Evolutionary conservation across 306 rosid species (phyloP), one percentile per base, ranked within the genome.

Genomic region (Medicago arabica): DNA sequence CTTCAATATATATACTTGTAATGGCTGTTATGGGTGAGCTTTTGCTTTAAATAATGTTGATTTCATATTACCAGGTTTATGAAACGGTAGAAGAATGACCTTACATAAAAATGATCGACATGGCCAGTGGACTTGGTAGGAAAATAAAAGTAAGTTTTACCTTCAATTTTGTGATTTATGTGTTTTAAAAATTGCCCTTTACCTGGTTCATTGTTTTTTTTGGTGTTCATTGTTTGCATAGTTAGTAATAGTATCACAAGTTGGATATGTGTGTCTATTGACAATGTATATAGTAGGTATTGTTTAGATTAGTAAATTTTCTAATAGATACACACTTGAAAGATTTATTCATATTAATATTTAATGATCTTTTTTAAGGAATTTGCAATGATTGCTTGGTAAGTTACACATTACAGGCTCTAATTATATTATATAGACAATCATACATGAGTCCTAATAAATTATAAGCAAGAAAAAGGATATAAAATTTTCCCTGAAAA

Each of bases 21-120:
- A n/a, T n/a, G n/a, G n/a, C n/a, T n/a, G n/a, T n/a, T n/a, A n/a
- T n/a, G n/a, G n/a, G n/a, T n/a, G n/a, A n/a, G n/a, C n/a, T n/a
- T n/a, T n/a, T n/a, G n/a, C n/a, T n/a, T n/a, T n/a, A n/a, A n/a
- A n/a, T n/a, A n/a, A n/a, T n/a, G n/a, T n/a, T n/a, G 71, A 84
- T 57, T 58, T 21, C 28, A 69, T 64, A 43, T 77, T 72, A 68
- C 74, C 76, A 95, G 99, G 97, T 92, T 74, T 95, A 95, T 82
- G 97, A 95, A 78, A 91, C 97, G 2, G 99, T 95, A 53, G 97
- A 95, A 81, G 99, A 95, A 88, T 97, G 99, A 25, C 90, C 97
- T 31, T 92, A 92, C 82, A 92, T 95, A 81, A 95, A 95, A 87
- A 95, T 92, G 99, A 95, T 95, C 74, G 97, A 95, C 83, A 95